These are phyloP conservation scores for Helichrysum umbraculigerum DNA, from an alignment of 129 eudicot species.

Conservation along the genomic window DNA sequence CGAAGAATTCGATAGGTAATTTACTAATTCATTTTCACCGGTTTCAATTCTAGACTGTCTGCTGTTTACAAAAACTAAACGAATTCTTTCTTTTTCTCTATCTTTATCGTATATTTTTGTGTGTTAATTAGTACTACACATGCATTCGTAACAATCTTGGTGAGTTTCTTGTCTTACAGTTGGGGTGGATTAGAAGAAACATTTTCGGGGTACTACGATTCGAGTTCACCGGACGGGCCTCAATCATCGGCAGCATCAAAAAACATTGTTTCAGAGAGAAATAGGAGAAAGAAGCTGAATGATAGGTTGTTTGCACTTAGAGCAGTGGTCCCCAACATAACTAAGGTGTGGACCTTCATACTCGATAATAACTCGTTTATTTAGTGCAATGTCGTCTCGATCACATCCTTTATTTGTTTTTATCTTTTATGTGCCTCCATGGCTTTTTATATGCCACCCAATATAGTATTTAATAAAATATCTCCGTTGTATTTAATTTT, in stretches of 20 bases:
- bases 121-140: too few species aligned
- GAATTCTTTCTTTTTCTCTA: too few species aligned
- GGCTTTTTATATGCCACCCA: not conserved
- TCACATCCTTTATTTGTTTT: not conserved
- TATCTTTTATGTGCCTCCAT: not conserved
- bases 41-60: too few species aligned
- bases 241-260: slow-evolving; percentile 63
- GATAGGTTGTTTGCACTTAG: slow-evolving; percentile 86
- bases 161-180: slow-evolving; percentile 15
- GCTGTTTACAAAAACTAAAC: too few species aligned
- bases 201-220: slow-evolving; percentile 66
- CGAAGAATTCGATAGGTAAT: slow-evolving; percentile 64
- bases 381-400: slow-evolving; percentile 15
- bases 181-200: slow-evolving; percentile 62
- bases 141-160: not conserved
- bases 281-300: slow-evolving; percentile 80
- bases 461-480: too few species aligned
- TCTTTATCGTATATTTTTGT: too few species aligned
- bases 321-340: slow-evolving; percentile 91
- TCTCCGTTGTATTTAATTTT: not conserved
- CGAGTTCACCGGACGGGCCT: slow-evolving; percentile 87
- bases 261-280: slow-evolving; percentile 87
- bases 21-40: not conserved
- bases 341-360: slow-evolving; percentile 53
- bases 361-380: not conserved